Percentiles rank a stretch among this genome's conserved stretches.
These are phyloP conservation scores for Trapa bicornis DNA, from an alignment of 345 rosid species.

Conservation along the genomic window DNA sequence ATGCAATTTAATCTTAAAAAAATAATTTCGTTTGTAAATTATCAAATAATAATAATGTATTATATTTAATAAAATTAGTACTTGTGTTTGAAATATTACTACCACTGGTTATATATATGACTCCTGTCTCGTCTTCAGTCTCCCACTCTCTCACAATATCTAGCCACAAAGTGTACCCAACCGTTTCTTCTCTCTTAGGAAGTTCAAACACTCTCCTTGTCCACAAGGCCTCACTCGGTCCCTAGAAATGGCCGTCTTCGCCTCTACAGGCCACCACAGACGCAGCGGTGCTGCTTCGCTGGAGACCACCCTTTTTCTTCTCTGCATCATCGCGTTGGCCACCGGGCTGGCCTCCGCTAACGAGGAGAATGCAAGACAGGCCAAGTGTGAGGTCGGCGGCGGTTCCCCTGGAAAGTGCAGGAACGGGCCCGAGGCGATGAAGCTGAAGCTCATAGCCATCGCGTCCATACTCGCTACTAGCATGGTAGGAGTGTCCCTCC, in stretches of 20 bases:
- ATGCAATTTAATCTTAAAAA: too few species aligned
- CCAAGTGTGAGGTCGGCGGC: neutral
- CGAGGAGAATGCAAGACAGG: neutral
- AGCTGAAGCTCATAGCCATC: conserved; percentile 16
- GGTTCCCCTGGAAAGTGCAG: neutral
- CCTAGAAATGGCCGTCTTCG: neutral
- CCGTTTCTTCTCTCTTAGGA: neutral
- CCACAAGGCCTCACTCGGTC: neutral
- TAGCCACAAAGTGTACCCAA: too few species aligned
- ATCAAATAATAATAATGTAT: too few species aligned
- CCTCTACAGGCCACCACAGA: neutral
- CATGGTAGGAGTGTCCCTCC: conserved; percentile 39
- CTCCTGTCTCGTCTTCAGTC: too few species aligned
- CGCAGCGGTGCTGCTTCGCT: neutral
- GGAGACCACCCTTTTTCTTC: neutral
- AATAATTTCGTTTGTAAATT: too few species aligned
- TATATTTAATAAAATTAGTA: too few species aligned
- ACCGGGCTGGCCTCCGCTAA: neutral
- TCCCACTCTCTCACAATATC: too few species aligned
- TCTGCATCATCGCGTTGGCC: neutral
- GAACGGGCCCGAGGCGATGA: neutral
- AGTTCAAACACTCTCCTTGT: neutral
- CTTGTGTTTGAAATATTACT: too few species aligned
- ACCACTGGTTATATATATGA: too few species aligned
- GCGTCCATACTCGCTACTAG: conserved; percentile 43